Percentiles rank a stretch among this genome's conserved stretches.
Conservation (phyloP, 2,329 filamentous ascomycete species). For the Nemania bipapillata region DNA sequence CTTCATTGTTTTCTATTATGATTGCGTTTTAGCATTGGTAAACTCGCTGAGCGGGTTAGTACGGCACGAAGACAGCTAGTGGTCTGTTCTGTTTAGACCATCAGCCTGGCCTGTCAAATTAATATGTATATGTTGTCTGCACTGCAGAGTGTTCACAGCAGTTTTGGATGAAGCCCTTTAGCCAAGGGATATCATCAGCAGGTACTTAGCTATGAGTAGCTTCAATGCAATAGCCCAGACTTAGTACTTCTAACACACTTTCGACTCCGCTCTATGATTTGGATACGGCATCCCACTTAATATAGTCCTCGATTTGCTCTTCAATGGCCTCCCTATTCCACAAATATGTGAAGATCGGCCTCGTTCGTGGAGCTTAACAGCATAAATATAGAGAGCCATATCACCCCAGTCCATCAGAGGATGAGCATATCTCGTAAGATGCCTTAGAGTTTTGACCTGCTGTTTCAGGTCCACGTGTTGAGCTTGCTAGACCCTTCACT, state of each 20-base stretch:
- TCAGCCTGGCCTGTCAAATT: conserved; percentile 1
- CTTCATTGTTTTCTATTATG: conserved; percentile 27
- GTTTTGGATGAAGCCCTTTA: neutral
- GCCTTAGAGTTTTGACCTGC: neutral
- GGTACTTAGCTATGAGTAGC: neutral
- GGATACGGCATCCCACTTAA: neutral
- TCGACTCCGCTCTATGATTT: neutral
- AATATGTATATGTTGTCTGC: conserved; percentile 28
- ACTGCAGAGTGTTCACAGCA: neutral
- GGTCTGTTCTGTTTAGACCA: too few relatives aligned
- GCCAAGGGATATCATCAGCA: neutral
- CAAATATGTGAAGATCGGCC: neutral
- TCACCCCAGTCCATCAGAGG: neutral
- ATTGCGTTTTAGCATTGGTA: conserved; percentile 15
- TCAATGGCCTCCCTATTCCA: neutral
- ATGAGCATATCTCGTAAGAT: neutral
- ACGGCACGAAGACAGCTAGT: neutral
- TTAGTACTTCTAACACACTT: neutral
- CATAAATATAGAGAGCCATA: neutral
- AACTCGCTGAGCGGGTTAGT: conserved; percentile 11
- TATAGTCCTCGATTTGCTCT: neutral
- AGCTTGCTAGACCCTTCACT: neutral
- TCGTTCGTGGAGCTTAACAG: neutral
- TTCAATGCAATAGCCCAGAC: neutral
- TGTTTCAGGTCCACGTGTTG: neutral